Conservation (phyloP, 2,329 filamentous ascomycete genomes). For the Aspergillus sp. region DNA sequence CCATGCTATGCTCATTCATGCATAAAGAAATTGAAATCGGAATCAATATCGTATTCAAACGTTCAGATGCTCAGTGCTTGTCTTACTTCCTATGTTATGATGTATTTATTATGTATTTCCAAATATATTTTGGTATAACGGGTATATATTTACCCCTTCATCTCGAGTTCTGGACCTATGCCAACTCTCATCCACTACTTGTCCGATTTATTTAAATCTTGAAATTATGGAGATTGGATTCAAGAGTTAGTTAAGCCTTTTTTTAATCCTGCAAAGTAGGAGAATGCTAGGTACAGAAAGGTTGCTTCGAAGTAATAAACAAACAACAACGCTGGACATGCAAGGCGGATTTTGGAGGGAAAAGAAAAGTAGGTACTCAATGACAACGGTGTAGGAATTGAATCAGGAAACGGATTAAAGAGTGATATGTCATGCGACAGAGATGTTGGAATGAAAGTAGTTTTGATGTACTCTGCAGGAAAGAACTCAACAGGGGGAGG, state of each 20-base stretch:
- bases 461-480: slow-evolving; percentile 1
- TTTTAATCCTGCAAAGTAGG: not conserved
- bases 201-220: no score
- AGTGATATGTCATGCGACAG: not conserved
- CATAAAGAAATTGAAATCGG: not conserved
- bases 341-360: not conserved
- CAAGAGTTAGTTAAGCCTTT: not conserved
- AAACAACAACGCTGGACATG: not conserved
- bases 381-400: not conserved
- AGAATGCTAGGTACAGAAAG: not conserved
- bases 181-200: no score
- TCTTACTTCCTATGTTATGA: no score
- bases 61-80: no score
- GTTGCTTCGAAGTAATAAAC: not conserved
- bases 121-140: no score
- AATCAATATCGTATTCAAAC: not conserved
- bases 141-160: no score
- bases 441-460: not conserved
- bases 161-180: no score
- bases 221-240: not conserved
- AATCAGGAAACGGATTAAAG: not conserved
- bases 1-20: not conserved
- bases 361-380: not conserved
- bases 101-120: no score
- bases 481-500: not conserved